Evolutionary conservation across 192 early-diverging fungal species (phyloP).

Genomic region (Entomortierella chlamydospora): DNA sequence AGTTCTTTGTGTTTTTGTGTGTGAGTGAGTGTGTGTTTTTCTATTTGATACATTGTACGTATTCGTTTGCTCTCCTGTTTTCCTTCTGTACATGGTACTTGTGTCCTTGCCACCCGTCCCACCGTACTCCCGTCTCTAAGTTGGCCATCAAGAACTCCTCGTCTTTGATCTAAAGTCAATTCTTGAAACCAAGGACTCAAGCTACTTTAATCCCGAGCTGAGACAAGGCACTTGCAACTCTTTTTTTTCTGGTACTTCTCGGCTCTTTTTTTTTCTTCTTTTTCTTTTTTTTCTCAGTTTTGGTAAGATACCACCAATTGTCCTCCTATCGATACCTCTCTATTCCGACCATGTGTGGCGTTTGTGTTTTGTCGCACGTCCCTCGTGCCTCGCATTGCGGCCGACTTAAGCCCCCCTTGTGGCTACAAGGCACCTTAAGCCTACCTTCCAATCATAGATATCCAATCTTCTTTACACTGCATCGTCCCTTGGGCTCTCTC

Average conservation of each 20-base stretch:
- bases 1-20: conserved; percentile 8
- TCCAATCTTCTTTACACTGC: neutral
- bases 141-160: neutral
- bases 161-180: neutral
- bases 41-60: conserved; percentile 3
- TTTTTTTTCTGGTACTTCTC: neutral
- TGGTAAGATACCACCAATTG: neutral
- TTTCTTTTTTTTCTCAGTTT: neutral
- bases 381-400: neutral
- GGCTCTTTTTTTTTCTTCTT: neutral
- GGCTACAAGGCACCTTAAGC: neutral
- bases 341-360: neutral
- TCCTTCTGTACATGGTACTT: conserved; percentile 3
- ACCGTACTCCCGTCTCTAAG: too few species aligned
- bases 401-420: neutral
- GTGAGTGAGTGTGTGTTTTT: conserved; percentile 12
- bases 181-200: neutral
- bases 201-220: neutral
- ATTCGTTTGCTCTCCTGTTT: neutral
- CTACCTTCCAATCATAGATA: neutral
- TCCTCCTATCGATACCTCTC: neutral
- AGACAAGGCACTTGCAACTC: neutral
- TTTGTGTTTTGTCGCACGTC: neutral
- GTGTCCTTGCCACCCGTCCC: too few species aligned
- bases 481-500: neutral